Percentiles rank a stretch among this genome's conserved stretches.
phyloP scores from a whole-genome alignment of 805 yeast species.

The Yarrowia sp. region DNA sequence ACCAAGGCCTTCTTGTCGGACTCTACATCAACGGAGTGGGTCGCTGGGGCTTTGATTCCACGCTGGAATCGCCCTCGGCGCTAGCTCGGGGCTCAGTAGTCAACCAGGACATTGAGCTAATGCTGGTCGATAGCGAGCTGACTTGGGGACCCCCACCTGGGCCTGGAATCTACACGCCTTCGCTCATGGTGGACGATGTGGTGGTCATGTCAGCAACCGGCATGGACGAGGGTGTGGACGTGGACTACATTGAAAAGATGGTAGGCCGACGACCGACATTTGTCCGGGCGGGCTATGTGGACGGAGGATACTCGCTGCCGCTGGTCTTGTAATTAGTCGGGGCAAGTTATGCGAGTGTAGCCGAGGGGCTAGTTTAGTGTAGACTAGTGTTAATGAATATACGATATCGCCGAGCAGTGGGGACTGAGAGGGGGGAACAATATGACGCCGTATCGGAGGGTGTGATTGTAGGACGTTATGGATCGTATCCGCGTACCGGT shows the following conservation, averaged over 20 bases:
- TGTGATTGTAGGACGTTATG: too few relatives aligned
- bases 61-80: conserved; percentile 36
- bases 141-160: conserved; percentile 19
- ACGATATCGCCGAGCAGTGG: neutral
- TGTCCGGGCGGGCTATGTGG: conserved; percentile 8
- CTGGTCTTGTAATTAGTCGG: conserved; percentile 16
- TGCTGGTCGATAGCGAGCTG: neutral
- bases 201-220: neutral
- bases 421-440: neutral
- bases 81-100: conserved; percentile 24
- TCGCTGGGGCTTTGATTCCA: conserved; percentile 91
- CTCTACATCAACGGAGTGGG: conserved; percentile 79
- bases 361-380: conserved; percentile 16
- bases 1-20: conserved; percentile 84
- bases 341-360: conserved; percentile 20
- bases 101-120: conserved; percentile 8
- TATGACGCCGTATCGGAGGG: neutral
- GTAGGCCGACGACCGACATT: conserved; percentile 9
- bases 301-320: conserved; percentile 20
- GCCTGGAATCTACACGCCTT: conserved; percentile 12
- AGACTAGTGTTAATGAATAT: conserved; percentile 1
- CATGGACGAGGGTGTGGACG: conserved; percentile 17
- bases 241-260: neutral
- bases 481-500: neutral
- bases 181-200: conserved; percentile 18